Evolutionary conservation across 2,329 filamentous ascomycete genomes (phyloP).

Genomic region (Trichophyton benhamiae): DNA sequence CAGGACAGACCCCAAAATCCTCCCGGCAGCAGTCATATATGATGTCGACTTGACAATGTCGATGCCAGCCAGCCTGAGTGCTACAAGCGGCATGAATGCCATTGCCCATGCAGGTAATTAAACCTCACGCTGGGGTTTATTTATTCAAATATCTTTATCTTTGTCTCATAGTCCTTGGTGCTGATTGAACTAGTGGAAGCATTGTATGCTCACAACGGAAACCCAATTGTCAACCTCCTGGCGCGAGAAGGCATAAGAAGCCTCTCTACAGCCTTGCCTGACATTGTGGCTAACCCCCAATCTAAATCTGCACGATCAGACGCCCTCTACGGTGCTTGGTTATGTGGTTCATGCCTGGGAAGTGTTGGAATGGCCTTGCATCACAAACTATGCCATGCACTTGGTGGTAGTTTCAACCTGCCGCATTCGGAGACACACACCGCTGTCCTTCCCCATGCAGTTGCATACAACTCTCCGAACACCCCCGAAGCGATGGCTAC

Average conservation of each 20-base stretch:
- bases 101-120: conserved; percentile 48
- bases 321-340: conserved; percentile 53
- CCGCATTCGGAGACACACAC: conserved; percentile 56
- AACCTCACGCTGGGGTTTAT: not conserved
- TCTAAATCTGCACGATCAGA: conserved; percentile 37
- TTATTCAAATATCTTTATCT: not conserved
- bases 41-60: conserved; percentile 52
- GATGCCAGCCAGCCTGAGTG: conserved; percentile 41
- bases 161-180: not conserved
- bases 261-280: conserved; percentile 43
- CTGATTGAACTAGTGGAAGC: conserved; percentile 40
- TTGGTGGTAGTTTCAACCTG: conserved; percentile 52
- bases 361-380: conserved; percentile 52
- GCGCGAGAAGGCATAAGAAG: conserved; percentile 46
- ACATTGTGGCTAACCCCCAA: conserved; percentile 37
- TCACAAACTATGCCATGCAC: conserved; percentile 55
- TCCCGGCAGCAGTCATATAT: conserved; percentile 51
- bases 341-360: conserved; percentile 50
- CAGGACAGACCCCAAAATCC: conserved; percentile 44
- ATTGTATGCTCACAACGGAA: conserved; percentile 49
- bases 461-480: conserved; percentile 49
- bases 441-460: conserved; percentile 49
- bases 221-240: conserved; percentile 47
- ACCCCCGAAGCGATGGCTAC: conserved; percentile 42
- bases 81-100: conserved; percentile 52